Percentiles rank a stretch among this genome's conserved stretches.
Conservation (phyloP, 208 protist genomes). For the Naegleria gruberi region DNA sequence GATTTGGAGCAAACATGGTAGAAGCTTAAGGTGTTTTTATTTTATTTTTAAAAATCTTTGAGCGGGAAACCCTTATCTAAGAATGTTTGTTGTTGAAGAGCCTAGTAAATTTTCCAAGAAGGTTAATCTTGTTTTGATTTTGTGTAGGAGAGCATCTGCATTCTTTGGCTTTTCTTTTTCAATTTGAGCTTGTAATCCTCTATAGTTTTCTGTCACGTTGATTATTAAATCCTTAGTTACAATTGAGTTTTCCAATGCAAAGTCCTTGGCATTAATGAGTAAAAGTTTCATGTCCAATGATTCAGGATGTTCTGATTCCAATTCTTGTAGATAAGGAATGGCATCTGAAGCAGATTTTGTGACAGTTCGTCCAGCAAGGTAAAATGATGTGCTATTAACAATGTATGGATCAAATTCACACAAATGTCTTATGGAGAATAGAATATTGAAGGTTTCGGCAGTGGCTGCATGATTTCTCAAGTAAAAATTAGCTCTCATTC, state of each 20-base stretch:
- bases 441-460: neutral
- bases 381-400: neutral
- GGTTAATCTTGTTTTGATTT: too few relatives aligned
- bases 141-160: too few relatives aligned
- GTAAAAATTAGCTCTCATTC: neutral
- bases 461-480: neutral
- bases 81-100: too few relatives aligned
- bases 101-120: too few relatives aligned
- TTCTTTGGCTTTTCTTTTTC: neutral
- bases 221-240: neutral
- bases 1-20: too few relatives aligned
- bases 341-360: neutral
- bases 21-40: too few relatives aligned
- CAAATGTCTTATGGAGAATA: neutral
- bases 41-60: too few relatives aligned
- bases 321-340: neutral
- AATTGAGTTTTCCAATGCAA: neutral
- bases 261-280: neutral
- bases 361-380: neutral
- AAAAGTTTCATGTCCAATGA: neutral
- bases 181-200: neutral
- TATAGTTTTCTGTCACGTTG: neutral
- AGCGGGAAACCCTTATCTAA: too few relatives aligned
- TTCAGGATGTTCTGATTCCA: neutral
- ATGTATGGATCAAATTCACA: neutral